Percentiles rank a stretch among this genome's conserved stretches.
Conservation (phyloP, 805 yeast species). For the Tetrapisispora arboricola region DNA sequence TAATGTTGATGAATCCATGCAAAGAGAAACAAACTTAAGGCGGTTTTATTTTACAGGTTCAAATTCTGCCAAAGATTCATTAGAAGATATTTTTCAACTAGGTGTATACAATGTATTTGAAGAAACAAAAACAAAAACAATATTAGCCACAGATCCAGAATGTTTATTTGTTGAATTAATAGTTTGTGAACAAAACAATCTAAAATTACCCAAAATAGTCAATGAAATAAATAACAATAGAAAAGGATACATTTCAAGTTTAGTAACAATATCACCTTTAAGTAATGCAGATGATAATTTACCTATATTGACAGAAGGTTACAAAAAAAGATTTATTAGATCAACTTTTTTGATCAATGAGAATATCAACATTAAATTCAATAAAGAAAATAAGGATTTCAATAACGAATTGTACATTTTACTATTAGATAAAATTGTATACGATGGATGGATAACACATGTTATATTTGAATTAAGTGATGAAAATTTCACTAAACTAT, state of each 20-base stretch:
- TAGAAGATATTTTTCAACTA: constrained; percentile 33
- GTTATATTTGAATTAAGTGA: constrained; percentile 18
- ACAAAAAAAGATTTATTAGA: constrained; percentile 29
- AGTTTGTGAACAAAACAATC: constrained; percentile 32
- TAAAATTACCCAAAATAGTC: constrained; percentile 33
- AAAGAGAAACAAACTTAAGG: constrained; percentile 16
- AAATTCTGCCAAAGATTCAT: constrained; percentile 4
- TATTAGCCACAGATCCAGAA: constrained; percentile 49
- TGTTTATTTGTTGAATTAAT: constrained; percentile 40
- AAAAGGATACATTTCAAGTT: constrained; percentile 19
- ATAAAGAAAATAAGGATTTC: constrained; percentile 13
- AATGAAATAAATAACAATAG: constrained; percentile 6
- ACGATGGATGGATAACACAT: constrained; percentile 40
- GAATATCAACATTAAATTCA: constrained; percentile 28
- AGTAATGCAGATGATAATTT: constrained; percentile 41
- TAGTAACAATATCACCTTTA: constrained; percentile 38
- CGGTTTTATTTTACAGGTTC: constrained; percentile 14
- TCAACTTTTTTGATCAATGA: constrained; percentile 31
- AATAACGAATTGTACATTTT: constrained; percentile 30
- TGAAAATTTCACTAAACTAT: constrained; percentile 16
- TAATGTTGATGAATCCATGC: constrained; percentile 22
- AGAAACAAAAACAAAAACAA: constrained; percentile 18
- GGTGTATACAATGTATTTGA: constrained; percentile 43
- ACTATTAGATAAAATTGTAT: constrained; percentile 38
- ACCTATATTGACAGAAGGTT: constrained; percentile 48